Evolutionary conservation across 1,284 basidiomycete genomes (phyloP).

Genomic region (Caloboletus firmus): DNA sequence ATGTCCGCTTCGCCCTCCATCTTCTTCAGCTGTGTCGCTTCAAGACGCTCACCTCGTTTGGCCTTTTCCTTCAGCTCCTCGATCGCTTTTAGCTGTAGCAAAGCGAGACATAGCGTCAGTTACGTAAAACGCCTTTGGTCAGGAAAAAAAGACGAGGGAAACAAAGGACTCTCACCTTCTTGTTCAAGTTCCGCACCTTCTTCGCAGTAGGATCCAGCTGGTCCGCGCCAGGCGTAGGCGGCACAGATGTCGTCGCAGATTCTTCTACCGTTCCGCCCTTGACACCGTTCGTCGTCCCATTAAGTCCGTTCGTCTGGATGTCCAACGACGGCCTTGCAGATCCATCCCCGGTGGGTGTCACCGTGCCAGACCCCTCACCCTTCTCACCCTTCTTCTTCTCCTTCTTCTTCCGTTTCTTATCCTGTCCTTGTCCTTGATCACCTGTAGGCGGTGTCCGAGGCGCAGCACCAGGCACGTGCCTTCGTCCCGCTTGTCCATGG

Average conservation of each 20-base stretch:
- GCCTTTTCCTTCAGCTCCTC: constrained; percentile 92
- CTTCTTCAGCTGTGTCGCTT: constrained; percentile 94
- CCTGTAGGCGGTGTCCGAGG: constrained; percentile 46
- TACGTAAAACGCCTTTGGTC: background rate
- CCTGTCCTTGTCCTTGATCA: constrained; percentile 28
- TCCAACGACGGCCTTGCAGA: constrained; percentile 39
- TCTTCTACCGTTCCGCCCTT: constrained; percentile 5
- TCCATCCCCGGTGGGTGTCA: constrained; percentile 30
- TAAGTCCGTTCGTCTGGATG: constrained; percentile 32
- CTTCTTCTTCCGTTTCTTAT: constrained; percentile 59
- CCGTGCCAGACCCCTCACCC: constrained; percentile 34
- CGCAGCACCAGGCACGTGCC: constrained; percentile 71
- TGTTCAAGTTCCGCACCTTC: constrained; percentile 91
- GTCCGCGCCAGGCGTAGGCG: constrained; percentile 60
- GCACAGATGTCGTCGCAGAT: constrained; percentile 41
- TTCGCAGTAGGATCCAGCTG: constrained; percentile 79
- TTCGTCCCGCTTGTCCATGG: constrained; percentile 31
- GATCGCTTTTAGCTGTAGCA: constrained; percentile 83
- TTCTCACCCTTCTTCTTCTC: constrained; percentile 50
- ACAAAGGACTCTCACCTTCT: constrained; percentile 64
- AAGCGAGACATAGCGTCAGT: constrained; percentile 3
- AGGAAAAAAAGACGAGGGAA: background rate
- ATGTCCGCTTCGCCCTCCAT: constrained; percentile 88
- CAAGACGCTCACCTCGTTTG: constrained; percentile 83
- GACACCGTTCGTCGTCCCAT: background rate